Conservation (phyloP, 208 protist genomes). For the Crithidia expoeki region DNA sequence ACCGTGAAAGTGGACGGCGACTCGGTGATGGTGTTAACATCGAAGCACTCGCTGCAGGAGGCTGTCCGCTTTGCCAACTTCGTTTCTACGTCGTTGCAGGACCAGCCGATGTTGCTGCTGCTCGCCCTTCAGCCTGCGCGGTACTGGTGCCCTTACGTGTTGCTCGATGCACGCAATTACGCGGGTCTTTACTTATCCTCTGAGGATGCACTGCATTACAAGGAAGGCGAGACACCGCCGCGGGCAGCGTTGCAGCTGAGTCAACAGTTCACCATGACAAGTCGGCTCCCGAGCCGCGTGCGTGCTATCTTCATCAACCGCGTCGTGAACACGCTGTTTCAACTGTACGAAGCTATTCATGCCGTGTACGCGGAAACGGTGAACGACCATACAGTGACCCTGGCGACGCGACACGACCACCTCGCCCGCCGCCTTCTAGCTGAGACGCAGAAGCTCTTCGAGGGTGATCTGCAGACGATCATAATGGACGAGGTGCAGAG, state of each 20-base stretch:
- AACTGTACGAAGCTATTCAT: conserved; percentile 23
- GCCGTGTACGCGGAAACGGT: conserved; percentile 48
- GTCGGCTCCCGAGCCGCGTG: conserved; percentile 52
- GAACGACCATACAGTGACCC: conserved; percentile 61
- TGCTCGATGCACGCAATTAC: conserved; percentile 76
- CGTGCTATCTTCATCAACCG: conserved; percentile 39
- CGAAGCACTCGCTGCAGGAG: conserved; percentile 81
- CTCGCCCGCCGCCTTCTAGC: conserved; percentile 41
- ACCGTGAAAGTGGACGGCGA: conserved; percentile 79
- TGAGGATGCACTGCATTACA: conserved; percentile 36
- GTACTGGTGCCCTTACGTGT: conserved; percentile 79
- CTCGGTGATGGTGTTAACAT: conserved; percentile 78
- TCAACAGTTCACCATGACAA: conserved; percentile 53
- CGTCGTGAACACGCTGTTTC: conserved; percentile 28
- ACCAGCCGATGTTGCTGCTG: conserved; percentile 90
- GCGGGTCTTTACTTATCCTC: conserved; percentile 61
- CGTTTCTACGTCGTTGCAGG: conserved; percentile 76
- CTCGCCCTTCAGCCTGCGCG: conserved; percentile 76
- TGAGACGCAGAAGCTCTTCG: conserved; percentile 48
- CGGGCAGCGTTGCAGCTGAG: conserved; percentile 38
- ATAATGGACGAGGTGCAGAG: conserved; percentile 84
- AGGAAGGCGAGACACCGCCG: conserved; percentile 31
- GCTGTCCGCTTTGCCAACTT: conserved; percentile 79
- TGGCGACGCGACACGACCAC: conserved; percentile 74
- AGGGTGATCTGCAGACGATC: conserved; percentile 61